A percentile compares a stretch with the other conserved stretches of the same genome.
Conservation (phyloP, 2,329 filamentous ascomycete genomes). For the Colletotrichum cuscutae region DNA sequence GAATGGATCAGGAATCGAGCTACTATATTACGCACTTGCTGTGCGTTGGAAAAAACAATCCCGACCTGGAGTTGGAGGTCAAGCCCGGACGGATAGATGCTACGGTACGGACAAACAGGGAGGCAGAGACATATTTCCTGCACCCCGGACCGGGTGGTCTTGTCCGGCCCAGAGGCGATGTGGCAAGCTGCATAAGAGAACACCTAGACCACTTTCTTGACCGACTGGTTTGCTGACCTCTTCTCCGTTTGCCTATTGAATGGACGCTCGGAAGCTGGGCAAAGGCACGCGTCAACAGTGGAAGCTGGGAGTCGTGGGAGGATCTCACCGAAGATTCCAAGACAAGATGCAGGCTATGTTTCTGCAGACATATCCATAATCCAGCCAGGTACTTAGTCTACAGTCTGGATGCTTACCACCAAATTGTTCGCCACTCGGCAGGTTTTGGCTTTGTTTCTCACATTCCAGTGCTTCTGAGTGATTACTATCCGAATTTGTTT, state of each 20-base stretch:
- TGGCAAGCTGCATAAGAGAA: constrained; percentile 1
- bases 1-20: background rate
- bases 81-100: background rate
- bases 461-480: background rate
- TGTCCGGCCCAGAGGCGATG: constrained; percentile 10
- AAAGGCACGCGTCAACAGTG: background rate
- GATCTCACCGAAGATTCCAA: background rate
- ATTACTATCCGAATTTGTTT: background rate
- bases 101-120: background rate
- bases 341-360: background rate
- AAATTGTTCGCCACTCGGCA: background rate
- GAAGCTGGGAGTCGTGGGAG: background rate
- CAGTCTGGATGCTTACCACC: background rate
- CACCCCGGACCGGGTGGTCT: constrained; percentile 14
- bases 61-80: background rate
- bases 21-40: background rate
- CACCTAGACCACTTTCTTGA: background rate
- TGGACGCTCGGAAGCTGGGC: background rate
- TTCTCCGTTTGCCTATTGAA: background rate
- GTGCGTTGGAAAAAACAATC: background rate
- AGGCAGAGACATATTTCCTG: constrained; percentile 17
- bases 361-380: background rate
- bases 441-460: background rate
- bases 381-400: no score
- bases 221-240: background rate